Conservation (phyloP, 371 early-diverging fungal species). For the Capillidium heterosporum region DNA sequence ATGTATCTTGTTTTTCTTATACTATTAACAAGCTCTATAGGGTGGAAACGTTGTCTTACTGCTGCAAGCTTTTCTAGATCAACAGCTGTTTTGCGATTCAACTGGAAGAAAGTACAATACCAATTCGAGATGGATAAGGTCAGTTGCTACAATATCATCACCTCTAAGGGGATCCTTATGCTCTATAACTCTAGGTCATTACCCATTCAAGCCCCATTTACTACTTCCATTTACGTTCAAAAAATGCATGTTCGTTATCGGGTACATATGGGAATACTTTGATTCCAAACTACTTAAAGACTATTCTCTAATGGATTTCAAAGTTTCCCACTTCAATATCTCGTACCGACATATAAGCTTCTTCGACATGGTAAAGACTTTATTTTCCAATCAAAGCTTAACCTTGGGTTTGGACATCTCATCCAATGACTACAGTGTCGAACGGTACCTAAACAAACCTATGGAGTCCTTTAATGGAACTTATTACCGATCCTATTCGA, state of each 20-base stretch:
- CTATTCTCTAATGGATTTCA: too few species aligned
- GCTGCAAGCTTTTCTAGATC: neutral
- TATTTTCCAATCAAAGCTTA: neutral
- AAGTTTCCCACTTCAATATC: too few species aligned
- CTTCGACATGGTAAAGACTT: too few species aligned
- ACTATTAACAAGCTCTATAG: neutral
- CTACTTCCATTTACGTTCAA: neutral
- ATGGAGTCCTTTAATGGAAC: neutral
- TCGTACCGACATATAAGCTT: too few species aligned
- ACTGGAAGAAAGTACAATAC: neutral
- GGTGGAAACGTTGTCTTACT: neutral
- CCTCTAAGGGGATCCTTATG: neutral
- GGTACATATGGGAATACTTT: neutral
- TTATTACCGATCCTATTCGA: neutral
- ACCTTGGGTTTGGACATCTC: neutral
- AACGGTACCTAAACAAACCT: neutral
- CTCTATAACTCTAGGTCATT: neutral
- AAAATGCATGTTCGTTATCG: neutral
- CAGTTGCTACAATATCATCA: neutral
- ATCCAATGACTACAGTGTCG: neutral
- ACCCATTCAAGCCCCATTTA: neutral
- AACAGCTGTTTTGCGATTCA: neutral
- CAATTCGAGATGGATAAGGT: neutral
- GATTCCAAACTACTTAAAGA: neutral
- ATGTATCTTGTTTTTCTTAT: neutral